Percentiles rank a stretch among this genome's conserved stretches.
phyloP scores from a whole-genome alignment of 2,329 filamentous ascomycete genomes.

The Penicillium concentricum region DNA sequence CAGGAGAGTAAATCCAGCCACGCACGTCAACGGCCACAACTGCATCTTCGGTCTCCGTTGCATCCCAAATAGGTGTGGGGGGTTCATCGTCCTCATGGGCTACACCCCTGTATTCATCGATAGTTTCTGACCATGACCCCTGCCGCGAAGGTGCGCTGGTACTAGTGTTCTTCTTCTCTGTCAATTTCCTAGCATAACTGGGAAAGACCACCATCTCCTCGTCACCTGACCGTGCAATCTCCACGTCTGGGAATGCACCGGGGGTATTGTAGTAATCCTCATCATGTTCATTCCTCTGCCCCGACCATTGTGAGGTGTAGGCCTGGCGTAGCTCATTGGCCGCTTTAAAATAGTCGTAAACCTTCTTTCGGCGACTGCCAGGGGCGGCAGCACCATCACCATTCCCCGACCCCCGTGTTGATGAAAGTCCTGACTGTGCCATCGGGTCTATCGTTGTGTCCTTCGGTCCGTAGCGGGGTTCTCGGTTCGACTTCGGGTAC shows the following conservation, averaged over 20 bases:
- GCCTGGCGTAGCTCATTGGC: constrained; percentile 70
- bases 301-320: constrained; percentile 57
- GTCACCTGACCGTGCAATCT: constrained; percentile 74
- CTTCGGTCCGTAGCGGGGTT: constrained; percentile 18
- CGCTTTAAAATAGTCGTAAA: constrained; percentile 70
- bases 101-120: constrained; percentile 43
- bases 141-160: constrained; percentile 28
- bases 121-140: constrained; percentile 30
- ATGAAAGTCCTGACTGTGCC: constrained; percentile 26
- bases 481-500: constrained; percentile 14
- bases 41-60: constrained; percentile 76
- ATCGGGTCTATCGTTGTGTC: constrained; percentile 19
- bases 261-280: constrained; percentile 59
- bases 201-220: constrained; percentile 96
- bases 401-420: constrained; percentile 22
- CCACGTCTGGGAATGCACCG: constrained; percentile 78
- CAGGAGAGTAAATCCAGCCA: constrained; percentile 91
- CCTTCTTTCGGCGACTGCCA: constrained; percentile 72
- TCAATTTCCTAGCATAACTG: constrained; percentile 78
- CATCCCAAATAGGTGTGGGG: constrained; percentile 76
- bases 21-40: constrained; percentile 92
- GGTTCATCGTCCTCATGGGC: constrained; percentile 54
- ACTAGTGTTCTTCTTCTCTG: constrained; percentile 45
- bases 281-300: constrained; percentile 48
- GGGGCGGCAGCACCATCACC: constrained; percentile 48